Conservation (phyloP, 495 filamentous ascomycete genomes). For the Schizothecium vesticola region DNA sequence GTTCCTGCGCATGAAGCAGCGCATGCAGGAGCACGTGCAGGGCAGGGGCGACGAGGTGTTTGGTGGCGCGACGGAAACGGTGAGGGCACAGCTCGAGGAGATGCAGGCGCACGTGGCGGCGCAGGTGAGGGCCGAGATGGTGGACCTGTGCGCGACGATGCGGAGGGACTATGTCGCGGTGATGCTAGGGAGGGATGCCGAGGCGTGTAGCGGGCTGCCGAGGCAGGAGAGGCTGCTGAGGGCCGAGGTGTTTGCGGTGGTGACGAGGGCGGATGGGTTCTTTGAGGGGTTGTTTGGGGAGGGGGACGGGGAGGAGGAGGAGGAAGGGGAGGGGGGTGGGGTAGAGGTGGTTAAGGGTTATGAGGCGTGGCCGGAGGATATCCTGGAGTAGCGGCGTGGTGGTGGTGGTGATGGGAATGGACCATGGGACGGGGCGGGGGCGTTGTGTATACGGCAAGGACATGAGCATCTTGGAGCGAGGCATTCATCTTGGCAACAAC, state of each 20-base stretch:
- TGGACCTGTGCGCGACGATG: conserved; percentile 40
- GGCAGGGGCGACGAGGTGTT: conserved; percentile 47
- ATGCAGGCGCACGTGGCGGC: conserved; percentile 35
- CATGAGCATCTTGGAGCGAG: not conserved
- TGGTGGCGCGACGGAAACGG: conserved; percentile 36
- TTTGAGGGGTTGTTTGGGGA: not conserved
- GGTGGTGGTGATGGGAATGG: not conserved
- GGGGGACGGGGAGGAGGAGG: no score
- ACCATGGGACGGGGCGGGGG: not conserved
- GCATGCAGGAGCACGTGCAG: conserved; percentile 49
- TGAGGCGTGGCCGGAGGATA: not conserved
- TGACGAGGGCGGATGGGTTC: conserved; percentile 9
- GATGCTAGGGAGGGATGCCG: conserved; percentile 15
- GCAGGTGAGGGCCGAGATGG: conserved; percentile 33
- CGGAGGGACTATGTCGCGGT: conserved; percentile 40
- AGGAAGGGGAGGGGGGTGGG: no score
- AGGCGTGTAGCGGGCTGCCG: not conserved
- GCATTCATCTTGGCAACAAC: not conserved
- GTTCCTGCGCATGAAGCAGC: conserved; percentile 50
- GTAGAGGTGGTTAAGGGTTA: not conserved
- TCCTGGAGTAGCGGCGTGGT: not conserved
- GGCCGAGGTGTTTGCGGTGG: conserved; percentile 15
- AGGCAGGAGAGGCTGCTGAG: conserved; percentile 17
- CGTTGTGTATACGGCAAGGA: not conserved
- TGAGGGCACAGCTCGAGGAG: conserved; percentile 31